A percentile compares a stretch with the other conserved stretches of the same genome.
Conservation (phyloP, 202 grass and related monocot species). For the Eragrostis tef region DNA sequence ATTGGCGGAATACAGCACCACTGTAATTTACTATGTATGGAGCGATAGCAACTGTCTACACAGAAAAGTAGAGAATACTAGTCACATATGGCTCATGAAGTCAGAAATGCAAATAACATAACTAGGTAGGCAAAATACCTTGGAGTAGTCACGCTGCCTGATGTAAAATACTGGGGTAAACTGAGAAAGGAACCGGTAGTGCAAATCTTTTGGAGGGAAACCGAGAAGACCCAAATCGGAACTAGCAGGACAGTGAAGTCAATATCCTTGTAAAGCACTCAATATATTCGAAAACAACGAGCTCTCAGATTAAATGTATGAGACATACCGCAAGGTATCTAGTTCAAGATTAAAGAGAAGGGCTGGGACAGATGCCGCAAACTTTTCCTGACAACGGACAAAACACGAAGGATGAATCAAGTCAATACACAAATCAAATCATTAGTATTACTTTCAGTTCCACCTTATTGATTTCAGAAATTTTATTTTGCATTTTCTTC, state of each 20-base stretch:
- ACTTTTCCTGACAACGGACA: conserved; percentile 69
- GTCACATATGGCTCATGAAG: conserved; percentile 44
- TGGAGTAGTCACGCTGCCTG: conserved; percentile 93
- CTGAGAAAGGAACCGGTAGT: conserved; percentile 95
- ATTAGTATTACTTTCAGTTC: background rate
- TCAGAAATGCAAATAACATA: conserved; percentile 27
- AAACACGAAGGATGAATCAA: conserved; percentile 19
- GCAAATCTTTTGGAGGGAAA: conserved; percentile 88
- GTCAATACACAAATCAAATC: background rate
- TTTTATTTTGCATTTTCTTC: background rate
- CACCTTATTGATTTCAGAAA: background rate
- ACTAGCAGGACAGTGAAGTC: conserved; percentile 61
- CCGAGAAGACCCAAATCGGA: conserved; percentile 94
- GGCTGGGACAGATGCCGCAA: conserved; percentile 65
- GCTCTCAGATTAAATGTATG: conserved; percentile 28
- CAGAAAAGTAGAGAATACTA: conserved; percentile 7
- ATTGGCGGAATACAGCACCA: conserved; percentile 86
- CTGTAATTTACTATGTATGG: conserved; percentile 94
- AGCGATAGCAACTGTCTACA: conserved; percentile 84
- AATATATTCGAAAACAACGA: conserved; percentile 21
- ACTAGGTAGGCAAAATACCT: conserved; percentile 57
- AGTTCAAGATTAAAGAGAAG: conserved; percentile 98
- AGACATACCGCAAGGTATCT: conserved; percentile 82
- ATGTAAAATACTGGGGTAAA: conserved; percentile 95
- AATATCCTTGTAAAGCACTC: conserved; percentile 8